Evolutionary conservation across 2,329 filamentous ascomycete genomes (phyloP).

Genomic region (Paecilomyces dactylethromorphus): DNA sequence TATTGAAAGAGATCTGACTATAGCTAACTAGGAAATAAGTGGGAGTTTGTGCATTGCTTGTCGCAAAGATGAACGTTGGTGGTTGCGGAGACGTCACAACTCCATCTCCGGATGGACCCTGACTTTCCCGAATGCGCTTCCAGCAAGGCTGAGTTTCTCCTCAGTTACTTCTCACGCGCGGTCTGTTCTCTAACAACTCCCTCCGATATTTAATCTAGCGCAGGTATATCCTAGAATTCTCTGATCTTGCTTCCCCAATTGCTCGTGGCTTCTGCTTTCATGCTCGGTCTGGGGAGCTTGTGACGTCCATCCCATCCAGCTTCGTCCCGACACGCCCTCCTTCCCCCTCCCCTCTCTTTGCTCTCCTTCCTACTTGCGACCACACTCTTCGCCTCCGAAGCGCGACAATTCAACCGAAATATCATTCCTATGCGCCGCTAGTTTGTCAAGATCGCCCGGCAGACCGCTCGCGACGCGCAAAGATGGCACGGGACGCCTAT

Average conservation of each 20-base stretch:
- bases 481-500: conserved; percentile 35
- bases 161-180: background rate
- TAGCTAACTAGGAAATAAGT: background rate
- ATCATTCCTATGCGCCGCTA: conserved; percentile 7
- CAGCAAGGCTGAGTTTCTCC: background rate
- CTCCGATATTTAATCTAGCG: background rate
- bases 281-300: background rate
- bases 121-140: background rate
- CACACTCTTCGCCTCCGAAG: background rate
- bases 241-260: background rate
- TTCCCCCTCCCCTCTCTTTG: background rate
- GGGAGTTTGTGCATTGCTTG: background rate
- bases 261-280: background rate
- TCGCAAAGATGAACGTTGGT: background rate
- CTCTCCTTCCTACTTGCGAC: background rate
- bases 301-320: background rate
- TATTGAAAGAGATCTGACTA: background rate
- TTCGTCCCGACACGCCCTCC: background rate
- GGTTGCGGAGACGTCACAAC: background rate
- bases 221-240: background rate
- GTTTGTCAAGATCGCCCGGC: background rate
- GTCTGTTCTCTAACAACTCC: background rate
- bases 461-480: conserved; percentile 6
- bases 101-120: background rate
- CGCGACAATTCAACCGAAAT: conserved; percentile 1